Base-by-base conservation (phyloP, 2,329 filamentous ascomycete genomes). In the Alternaria sp. region DNA sequence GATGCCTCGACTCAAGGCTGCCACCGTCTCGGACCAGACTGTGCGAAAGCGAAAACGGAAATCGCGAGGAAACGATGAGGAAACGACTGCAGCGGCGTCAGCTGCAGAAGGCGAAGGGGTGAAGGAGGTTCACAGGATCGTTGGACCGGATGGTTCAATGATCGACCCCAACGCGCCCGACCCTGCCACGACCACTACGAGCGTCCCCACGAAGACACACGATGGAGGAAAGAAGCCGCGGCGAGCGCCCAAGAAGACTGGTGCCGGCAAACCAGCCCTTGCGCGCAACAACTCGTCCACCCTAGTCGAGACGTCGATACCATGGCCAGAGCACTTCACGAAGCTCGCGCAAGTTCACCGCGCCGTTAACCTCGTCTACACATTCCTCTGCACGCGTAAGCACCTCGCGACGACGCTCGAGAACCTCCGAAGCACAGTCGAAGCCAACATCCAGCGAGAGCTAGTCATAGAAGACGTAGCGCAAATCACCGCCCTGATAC, bases 321-420 rank as follows among this genome's bases (percentile, higher is more conserved):
- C 86, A 45, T 97, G 95, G 93, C 93, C 94, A 1, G 85, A 88
- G 1, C 84, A 86, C 49, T 92, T 98, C 78, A 90, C 88, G 60
- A 83, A 85, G 45, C 85, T 98, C 9, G 89, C 91, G 25, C 89
- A 90, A 77, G 91, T 90, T 0, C 92, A 98, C 77, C 88, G 89
- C 64, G 95, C 96, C 1, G 82, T 99, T 63, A 99, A 97, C 72
- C 82, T 98, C 2, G 93, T 98, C 1, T 97, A 93, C 73, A 98
- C 96, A 0, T 98, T 99, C 76, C 97, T 93, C 82, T 96, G 90
- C 76, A 95, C 95, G 1, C 89, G 96, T 49, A 97, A 97, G 77
- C 92, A 98, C 73, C 86, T 98, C 26, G 90, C 92, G 1, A 98
- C 96, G 0, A 97, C 95, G 0, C 93, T 97, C 69, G 91, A 96